Evolutionary conservation across 2,329 filamentous ascomycete species (phyloP).

Genomic region (Thelonectria olida): DNA sequence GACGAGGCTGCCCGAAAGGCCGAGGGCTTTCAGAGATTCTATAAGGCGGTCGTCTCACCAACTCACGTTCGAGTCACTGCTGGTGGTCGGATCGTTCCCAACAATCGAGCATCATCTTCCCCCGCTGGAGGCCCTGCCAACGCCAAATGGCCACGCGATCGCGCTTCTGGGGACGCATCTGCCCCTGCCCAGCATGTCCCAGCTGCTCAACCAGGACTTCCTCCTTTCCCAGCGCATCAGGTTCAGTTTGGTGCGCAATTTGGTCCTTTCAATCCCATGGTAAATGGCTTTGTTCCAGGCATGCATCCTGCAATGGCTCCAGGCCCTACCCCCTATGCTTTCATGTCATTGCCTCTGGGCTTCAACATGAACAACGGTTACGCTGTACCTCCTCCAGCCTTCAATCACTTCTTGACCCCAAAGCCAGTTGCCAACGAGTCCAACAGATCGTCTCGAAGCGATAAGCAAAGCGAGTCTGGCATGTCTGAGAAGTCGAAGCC

Average conservation of each 20-base stretch:
- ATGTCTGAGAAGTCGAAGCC: conserved; percentile 44
- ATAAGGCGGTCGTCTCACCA: conserved; percentile 73
- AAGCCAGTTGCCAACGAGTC: conserved; percentile 32
- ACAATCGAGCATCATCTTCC: conserved; percentile 64
- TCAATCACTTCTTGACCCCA: conserved; percentile 32
- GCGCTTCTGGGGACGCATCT: conserved; percentile 33
- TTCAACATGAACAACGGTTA: conserved; percentile 44
- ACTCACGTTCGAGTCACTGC: conserved; percentile 74
- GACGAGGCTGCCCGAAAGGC: conserved; percentile 64
- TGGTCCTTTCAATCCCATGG: conserved; percentile 42
- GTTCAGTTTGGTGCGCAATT: conserved; percentile 36
- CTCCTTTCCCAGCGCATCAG: conserved; percentile 39
- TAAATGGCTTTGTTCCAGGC: conserved; percentile 43
- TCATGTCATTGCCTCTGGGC: conserved; percentile 54
- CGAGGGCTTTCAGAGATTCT: conserved; percentile 74
- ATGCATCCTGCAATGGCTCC: conserved; percentile 44
- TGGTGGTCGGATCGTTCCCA: conserved; percentile 73
- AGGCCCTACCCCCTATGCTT: conserved; percentile 44
- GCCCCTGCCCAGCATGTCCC: conserved; percentile 29
- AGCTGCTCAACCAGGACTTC: conserved; percentile 32
- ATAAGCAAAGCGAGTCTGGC: conserved; percentile 44
- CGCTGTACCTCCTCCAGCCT: conserved; percentile 37
- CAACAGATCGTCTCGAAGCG: conserved; percentile 31
- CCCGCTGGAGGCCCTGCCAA: conserved; percentile 46
- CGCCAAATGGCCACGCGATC: conserved; percentile 59